These are phyloP conservation scores for Geotrichum armillariae DNA, from an alignment of 1,139 yeast genomes.

Conservation along the genomic window DNA sequence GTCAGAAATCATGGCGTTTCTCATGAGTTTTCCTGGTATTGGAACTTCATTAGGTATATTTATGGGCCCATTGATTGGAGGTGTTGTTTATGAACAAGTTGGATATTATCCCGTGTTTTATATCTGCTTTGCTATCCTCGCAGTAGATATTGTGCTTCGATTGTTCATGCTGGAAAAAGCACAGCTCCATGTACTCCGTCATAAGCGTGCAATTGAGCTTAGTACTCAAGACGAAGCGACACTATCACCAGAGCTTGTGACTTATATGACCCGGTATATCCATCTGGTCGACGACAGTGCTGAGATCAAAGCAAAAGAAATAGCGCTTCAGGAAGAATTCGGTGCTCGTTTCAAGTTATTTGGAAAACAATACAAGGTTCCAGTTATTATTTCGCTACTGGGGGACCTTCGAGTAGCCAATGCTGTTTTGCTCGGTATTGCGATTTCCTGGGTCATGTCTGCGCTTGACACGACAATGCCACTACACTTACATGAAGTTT, in stretches of 20 bases:
- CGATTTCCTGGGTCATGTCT: constrained; percentile 37
- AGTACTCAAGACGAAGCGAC: background rate
- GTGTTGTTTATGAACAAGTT: constrained; percentile 37
- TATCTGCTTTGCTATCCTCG: constrained; percentile 37
- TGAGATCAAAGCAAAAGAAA: constrained; percentile 1
- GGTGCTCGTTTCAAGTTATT: constrained; percentile 10
- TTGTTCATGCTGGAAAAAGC: constrained; percentile 36
- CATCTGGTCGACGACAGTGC: constrained; percentile 3
- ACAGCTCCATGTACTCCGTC: constrained; percentile 12
- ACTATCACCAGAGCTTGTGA: constrained; percentile 5
- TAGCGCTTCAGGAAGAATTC: constrained; percentile 12
- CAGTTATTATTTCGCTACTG: constrained; percentile 28
- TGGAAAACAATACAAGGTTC: constrained; percentile 23
- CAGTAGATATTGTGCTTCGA: constrained; percentile 37
- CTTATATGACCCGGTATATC: constrained; percentile 11
- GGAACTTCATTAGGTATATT: constrained; percentile 38
- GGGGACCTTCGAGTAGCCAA: constrained; percentile 30
- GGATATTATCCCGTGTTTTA: constrained; percentile 41
- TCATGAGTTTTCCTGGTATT: constrained; percentile 38
- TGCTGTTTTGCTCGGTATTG: constrained; percentile 32
- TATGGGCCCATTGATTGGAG: constrained; percentile 41
- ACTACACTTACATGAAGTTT: constrained; percentile 35
- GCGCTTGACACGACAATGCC: constrained; percentile 40
- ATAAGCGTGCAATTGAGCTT: constrained; percentile 19
- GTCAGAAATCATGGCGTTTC: constrained; percentile 32